phyloP scores from a whole-genome alignment of 129 eudicot species.

The Centella asiatica region DNA sequence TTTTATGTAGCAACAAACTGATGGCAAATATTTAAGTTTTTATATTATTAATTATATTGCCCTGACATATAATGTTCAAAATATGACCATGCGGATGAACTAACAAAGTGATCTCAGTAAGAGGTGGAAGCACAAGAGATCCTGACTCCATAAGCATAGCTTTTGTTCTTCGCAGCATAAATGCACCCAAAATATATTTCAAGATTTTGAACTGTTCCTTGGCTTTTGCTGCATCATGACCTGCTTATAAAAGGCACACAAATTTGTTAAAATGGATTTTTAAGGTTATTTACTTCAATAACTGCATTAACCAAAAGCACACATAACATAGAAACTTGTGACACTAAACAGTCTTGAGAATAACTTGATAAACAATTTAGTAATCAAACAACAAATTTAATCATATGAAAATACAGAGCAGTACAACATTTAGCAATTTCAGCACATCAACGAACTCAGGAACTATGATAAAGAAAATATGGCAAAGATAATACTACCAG shows the following conservation, averaged over 20 bases:
- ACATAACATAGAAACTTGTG: not conserved
- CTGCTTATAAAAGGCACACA: slow-evolving; percentile 25
- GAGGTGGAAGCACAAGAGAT: slow-evolving; percentile 81
- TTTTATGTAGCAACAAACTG: too few relatives aligned
- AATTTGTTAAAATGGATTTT: not conserved
- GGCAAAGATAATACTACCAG: slow-evolving; percentile 16
- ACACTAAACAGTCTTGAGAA: not conserved
- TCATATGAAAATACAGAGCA: not conserved
- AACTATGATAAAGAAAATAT: not conserved
- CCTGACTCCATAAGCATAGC: slow-evolving; percentile 73
- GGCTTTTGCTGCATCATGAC: slow-evolving; percentile 34
- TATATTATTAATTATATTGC: not conserved
- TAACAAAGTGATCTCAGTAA: slow-evolving; percentile 87
- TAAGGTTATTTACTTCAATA: not conserved
- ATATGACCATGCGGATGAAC: slow-evolving; percentile 26
- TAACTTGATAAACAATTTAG: not conserved
- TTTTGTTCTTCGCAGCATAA: slow-evolving; percentile 95
- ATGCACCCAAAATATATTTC: slow-evolving; percentile 65
- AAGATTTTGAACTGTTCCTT: slow-evolving; percentile 57
- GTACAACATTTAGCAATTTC: not conserved
- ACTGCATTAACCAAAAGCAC: not conserved
- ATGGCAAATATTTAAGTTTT: slow-evolving; percentile 2
- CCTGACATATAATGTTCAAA: not conserved
- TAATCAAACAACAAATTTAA: not conserved
- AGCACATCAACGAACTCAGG: not conserved